These are phyloP conservation scores for Lactarius vividus DNA, from an alignment of 768 basidiomycete genomes.

Conservation along the genomic window DNA sequence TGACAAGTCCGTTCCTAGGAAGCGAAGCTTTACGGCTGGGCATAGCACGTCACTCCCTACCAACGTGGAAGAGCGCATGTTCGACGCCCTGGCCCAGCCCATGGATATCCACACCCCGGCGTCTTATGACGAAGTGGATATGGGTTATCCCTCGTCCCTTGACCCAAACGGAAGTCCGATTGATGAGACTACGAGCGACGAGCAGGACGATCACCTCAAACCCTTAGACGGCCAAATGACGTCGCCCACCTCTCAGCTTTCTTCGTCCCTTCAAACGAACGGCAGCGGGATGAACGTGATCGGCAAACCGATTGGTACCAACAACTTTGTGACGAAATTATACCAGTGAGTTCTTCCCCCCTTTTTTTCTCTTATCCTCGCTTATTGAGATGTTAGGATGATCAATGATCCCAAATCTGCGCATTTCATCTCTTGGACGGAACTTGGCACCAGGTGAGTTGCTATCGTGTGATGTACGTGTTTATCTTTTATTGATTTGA, in stretches of 20 bases:
- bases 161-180: slow-evolving; percentile 51
- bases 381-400: slow-evolving; percentile 51
- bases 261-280: slow-evolving; percentile 24
- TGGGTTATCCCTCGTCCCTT: slow-evolving; percentile 41
- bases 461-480: background rate
- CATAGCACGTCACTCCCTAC: slow-evolving; percentile 36
- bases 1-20: slow-evolving; percentile 60
- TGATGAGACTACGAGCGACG: slow-evolving; percentile 38
- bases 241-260: slow-evolving; percentile 19
- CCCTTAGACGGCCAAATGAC: slow-evolving; percentile 32
- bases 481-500: background rate
- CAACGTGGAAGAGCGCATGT: slow-evolving; percentile 35
- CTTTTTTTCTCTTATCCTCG: background rate
- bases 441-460: slow-evolving; percentile 62
- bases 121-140: slow-evolving; percentile 61
- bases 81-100: slow-evolving; percentile 35
- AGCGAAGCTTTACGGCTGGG: slow-evolving; percentile 58
- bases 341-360: slow-evolving; percentile 60
- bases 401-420: slow-evolving; percentile 80
- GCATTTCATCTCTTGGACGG: slow-evolving; percentile 81
- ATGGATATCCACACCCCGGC: slow-evolving; percentile 35
- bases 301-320: slow-evolving; percentile 63
- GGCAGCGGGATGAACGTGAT: slow-evolving; percentile 50
- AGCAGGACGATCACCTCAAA: slow-evolving; percentile 38
- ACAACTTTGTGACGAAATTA: slow-evolving; percentile 87